Conservation (phyloP, 148 eudicot genomes). For the Polygonum aviculare region DNA sequence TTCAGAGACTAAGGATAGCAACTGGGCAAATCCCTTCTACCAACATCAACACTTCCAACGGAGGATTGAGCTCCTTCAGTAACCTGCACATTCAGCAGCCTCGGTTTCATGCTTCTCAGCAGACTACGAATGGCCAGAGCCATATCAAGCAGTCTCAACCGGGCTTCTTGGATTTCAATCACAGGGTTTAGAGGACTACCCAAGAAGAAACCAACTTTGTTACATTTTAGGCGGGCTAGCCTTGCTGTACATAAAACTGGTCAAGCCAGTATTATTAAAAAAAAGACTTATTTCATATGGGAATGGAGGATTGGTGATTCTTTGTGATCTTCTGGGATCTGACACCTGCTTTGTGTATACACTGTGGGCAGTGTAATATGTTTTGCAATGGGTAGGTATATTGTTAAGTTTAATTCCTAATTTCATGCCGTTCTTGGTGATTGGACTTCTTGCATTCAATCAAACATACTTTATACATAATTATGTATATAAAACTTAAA, state of each 20-base stretch:
- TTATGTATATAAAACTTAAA: no score
- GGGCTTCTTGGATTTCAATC: conserved; percentile 3
- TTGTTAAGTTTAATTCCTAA: neutral
- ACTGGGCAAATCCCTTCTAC: conserved; percentile 36
- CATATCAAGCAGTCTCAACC: conserved; percentile 10
- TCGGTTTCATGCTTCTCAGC: conserved; percentile 1
- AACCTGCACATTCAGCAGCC: conserved; percentile 9
- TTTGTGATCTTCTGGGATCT: neutral
- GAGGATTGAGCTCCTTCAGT: neutral
- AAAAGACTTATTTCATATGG: no score
- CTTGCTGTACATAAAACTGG: neutral
- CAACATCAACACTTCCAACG: neutral
- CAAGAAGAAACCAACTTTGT: neutral
- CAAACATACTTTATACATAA: no score
- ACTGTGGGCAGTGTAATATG: no score
- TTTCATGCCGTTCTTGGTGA: no score
- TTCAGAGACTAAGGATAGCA: conserved; percentile 69
- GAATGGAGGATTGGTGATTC: neutral
- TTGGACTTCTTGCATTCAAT: no score
- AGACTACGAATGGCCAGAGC: neutral
- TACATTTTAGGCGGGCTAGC: neutral
- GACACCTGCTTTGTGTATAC: neutral
- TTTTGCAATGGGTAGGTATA: neutral
- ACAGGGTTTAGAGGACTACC: neutral
- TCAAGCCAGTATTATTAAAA: neutral